Evolutionary conservation across 176 grass and related monocot genomes (phyloP), one percentile per base, ranked within the genome.

Genomic region (Hsuehochloa calcarea): DNA sequence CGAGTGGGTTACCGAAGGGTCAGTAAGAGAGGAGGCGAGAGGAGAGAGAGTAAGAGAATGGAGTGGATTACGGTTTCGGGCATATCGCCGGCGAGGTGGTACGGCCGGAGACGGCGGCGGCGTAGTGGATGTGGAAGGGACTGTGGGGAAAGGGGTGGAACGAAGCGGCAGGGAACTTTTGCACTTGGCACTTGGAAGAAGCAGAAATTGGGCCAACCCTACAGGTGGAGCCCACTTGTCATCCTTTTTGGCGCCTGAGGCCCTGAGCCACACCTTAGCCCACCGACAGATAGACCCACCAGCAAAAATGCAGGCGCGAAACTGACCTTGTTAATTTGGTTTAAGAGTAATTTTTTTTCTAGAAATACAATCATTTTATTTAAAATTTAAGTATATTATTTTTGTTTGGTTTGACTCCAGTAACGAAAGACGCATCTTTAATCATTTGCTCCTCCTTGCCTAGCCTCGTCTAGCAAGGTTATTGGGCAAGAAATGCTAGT

Each of bases 71-170:
- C 86, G 6, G 65, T 81, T 89, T 84, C 82, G 6, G 78, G 56
- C 90, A 92, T 92, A 49, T 80, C 72, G 75, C 77, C 77, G 68
- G 44, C 43, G 69, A 55, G 47, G 62, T 39, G 27, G 70, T 50
- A 19, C 47, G 8, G 61, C 49, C 61, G 70, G 6, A 63, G 58
- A 51, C 31, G 34, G n/a, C 55, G 74, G 35, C 63, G 72, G 77
- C 27, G 82, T 64, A 54, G 31, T 23, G 65, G 41, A 39, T 43
- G 17, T 64, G 47, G 52, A 19, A 58, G 20, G 31, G 10, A 75
- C 72, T 52, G 67, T 3, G 68, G 68, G 74, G 67, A 79, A 80
- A 64, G 76, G 43, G 37, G 3, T 34, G 31, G 8, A 55, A 51
- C 10, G 88, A 51, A 58, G 62, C 41, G 64, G 49, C 8, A 1